These are phyloP conservation scores for Neodidymelliopsis sp. DNA, from an alignment of 2,329 filamentous ascomycete genomes.

Conservation along the genomic window DNA sequence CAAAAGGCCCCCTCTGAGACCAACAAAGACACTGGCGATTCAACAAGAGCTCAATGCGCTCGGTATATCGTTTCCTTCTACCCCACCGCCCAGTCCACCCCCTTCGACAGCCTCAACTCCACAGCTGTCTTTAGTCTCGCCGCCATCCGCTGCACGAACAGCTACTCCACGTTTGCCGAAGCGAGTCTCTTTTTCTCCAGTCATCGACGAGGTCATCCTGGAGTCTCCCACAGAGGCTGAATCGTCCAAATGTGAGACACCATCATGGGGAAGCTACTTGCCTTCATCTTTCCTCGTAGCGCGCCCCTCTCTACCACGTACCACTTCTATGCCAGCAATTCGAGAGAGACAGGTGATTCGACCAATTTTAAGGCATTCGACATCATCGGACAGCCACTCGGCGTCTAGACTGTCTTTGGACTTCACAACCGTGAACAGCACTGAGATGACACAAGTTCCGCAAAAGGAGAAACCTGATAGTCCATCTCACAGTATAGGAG, in stretches of 20 bases:
- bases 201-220: conserved; percentile 4
- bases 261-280: conserved; percentile 7
- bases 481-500: too few species aligned
- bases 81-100: conserved; percentile 2
- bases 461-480: not conserved
- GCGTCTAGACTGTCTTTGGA: too few species aligned
- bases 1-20: too few species aligned
- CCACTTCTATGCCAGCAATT: not conserved
- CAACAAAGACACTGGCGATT: too few species aligned
- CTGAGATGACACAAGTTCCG: not conserved
- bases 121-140: too few species aligned
- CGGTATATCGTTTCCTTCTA: conserved; percentile 7
- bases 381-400: not conserved
- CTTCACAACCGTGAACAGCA: not conserved
- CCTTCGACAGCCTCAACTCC: not conserved
- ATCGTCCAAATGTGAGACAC: not conserved
- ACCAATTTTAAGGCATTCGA: conserved; percentile 7
- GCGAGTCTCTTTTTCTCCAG: conserved; percentile 11
- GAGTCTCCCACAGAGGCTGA: not conserved
- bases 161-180: not conserved
- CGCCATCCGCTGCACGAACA: not conserved
- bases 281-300: conserved; percentile 14
- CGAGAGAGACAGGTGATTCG: not conserved
- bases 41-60: conserved; percentile 4
- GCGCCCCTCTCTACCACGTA: not conserved